Conservation (phyloP, 176 grass and related monocot species). For the Saccharum spontaneum region DNA sequence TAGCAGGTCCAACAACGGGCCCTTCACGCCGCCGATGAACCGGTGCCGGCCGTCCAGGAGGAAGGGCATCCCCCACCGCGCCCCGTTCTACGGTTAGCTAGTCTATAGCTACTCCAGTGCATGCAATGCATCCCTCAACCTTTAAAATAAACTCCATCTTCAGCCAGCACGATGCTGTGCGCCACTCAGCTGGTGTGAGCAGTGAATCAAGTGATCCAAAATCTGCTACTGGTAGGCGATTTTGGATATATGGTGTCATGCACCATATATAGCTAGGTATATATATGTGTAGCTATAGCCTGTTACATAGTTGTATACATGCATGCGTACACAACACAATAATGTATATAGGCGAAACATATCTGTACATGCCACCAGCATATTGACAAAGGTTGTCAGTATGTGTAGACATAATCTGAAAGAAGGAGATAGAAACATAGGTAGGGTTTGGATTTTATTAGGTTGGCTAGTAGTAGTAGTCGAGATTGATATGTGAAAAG, state of each 20-base stretch:
- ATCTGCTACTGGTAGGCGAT: constrained; percentile 20
- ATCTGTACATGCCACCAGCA: constrained; percentile 26
- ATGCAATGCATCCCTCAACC: not conserved
- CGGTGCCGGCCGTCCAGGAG: constrained; percentile 56
- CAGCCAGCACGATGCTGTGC: constrained; percentile 4
- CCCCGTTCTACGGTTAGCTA: constrained; percentile 58
- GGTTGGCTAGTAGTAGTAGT: constrained; percentile 16
- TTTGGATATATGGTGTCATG: too few relatives aligned
- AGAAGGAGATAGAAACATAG: constrained; percentile 34
- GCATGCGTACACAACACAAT: constrained; percentile 24
- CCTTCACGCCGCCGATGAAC: constrained; percentile 55
- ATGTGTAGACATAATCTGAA: constrained; percentile 35
- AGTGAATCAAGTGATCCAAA: constrained; percentile 18
- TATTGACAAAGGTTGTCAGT: constrained; percentile 41
- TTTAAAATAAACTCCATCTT: not conserved
- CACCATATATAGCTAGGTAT: not conserved
- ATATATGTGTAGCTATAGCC: constrained; percentile 32
- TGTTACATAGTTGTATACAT: constrained; percentile 34
- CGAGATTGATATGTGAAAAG: constrained; percentile 54
- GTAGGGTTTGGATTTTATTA: constrained; percentile 32
- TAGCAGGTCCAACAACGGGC: constrained; percentile 38
- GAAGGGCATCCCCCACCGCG: constrained; percentile 65
- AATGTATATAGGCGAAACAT: constrained; percentile 38
- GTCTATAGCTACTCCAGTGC: not conserved
- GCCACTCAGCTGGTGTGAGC: not conserved